A percentile compares a stretch with the other conserved stretches of the same genome.
Evolutionary conservation across 345 rosid species (phyloP).

Genomic region (Toxicodendron radicans): DNA sequence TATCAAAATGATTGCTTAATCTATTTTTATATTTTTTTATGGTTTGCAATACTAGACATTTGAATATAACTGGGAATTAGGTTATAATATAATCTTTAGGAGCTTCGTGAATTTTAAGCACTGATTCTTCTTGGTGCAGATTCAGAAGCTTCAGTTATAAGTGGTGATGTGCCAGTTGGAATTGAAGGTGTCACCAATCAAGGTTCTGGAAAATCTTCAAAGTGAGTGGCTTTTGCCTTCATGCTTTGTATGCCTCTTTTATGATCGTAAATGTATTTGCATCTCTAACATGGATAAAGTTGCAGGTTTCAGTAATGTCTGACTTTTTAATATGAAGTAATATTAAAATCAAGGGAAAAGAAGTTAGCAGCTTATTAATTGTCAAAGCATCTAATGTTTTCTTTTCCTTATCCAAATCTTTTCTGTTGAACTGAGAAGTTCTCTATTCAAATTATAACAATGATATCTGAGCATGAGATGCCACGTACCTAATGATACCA

Average conservation of each 20-base stretch:
- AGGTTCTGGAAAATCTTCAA: slow-evolving; percentile 16
- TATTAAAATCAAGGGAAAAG: neutral
- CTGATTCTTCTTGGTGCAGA: slow-evolving; percentile 5
- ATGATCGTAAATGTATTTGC: neutral
- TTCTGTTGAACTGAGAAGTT: neutral
- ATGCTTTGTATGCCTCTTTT: neutral
- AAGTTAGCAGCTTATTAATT: neutral
- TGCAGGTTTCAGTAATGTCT: neutral
- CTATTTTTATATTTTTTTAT: no score
- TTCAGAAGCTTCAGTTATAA: slow-evolving; percentile 10
- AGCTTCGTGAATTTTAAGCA: neutral
- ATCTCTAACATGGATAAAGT: neutral
- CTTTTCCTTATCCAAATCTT: neutral
- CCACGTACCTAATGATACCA: neutral
- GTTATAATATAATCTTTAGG: no score
- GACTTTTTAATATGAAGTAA: neutral
- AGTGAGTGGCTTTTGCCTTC: slow-evolving; percentile 32
- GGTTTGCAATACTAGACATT: no score
- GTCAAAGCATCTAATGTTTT: neutral
- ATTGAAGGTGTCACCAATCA: slow-evolving; percentile 16
- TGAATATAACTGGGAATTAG: no score
- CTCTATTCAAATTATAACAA: neutral
- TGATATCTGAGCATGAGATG: neutral
- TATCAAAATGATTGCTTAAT: no score
- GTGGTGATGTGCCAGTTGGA: slow-evolving; percentile 16